Percentiles rank a stretch among this genome's conserved stretches.
Evolutionary conservation across 2,329 filamentous ascomycete genomes (phyloP).

Genomic region (Leptosphaerulina australis): DNA sequence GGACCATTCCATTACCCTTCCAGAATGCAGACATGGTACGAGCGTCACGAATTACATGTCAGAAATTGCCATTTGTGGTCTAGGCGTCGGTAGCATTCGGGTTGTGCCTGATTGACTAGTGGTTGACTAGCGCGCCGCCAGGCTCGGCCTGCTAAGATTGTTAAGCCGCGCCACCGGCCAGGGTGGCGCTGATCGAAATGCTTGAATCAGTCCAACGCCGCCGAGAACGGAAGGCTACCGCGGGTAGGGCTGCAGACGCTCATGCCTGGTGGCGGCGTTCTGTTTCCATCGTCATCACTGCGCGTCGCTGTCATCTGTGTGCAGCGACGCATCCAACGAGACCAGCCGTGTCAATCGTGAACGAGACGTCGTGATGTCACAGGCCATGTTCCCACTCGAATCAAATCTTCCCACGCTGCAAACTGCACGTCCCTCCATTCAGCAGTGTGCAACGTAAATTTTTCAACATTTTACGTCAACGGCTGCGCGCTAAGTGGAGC

Average conservation of each 20-base stretch:
- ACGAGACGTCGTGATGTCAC: slow-evolving; percentile 6
- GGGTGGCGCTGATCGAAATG: slow-evolving; percentile 28
- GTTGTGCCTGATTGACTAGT: slow-evolving; percentile 3
- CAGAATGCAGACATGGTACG: slow-evolving; percentile 18
- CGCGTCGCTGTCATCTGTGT: slow-evolving; percentile 1
- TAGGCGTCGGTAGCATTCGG: slow-evolving; percentile 27
- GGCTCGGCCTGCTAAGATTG: slow-evolving; percentile 23
- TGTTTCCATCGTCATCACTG: slow-evolving; percentile 5
- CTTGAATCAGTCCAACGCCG: slow-evolving; percentile 26
- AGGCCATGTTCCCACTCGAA: not conserved
- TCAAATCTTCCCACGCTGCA: slow-evolving; percentile 6
- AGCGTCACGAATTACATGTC: slow-evolving; percentile 18
- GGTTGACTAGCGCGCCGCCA: no score
- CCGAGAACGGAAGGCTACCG: slow-evolving; percentile 5
- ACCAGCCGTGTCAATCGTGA: not conserved
- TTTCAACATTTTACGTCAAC: slow-evolving; percentile 40
- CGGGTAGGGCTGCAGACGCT: slow-evolving; percentile 19
- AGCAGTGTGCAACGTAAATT: slow-evolving; percentile 32
- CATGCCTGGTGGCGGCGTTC: slow-evolving; percentile 6
- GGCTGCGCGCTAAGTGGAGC: slow-evolving; percentile 37
- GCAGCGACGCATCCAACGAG: not conserved
- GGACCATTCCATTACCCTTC: slow-evolving; percentile 18
- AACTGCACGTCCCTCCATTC: slow-evolving; percentile 30
- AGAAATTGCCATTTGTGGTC: slow-evolving; percentile 22
- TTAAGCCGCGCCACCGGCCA: slow-evolving; percentile 28